phyloP scores from a whole-genome alignment of 2,329 filamentous ascomycete species.

The Aspergillus fumigatiaffinis region DNA sequence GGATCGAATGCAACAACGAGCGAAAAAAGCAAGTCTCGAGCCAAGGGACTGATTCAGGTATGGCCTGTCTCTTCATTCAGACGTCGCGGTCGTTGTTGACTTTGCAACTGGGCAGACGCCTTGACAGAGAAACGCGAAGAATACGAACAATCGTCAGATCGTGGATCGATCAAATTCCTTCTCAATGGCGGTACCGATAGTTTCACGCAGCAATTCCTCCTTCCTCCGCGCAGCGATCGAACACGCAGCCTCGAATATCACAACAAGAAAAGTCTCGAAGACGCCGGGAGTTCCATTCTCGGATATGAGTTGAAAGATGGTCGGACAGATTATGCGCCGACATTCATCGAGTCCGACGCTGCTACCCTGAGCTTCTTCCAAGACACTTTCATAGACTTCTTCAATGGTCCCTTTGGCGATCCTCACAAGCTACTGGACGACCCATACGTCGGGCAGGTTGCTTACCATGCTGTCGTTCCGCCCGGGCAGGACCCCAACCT shows the following conservation, averaged over 20 bases:
- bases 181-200: slow-evolving; percentile 45
- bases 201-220: slow-evolving; percentile 44
- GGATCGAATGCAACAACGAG: slow-evolving; percentile 38
- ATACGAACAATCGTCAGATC: slow-evolving; percentile 34
- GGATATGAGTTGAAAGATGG: slow-evolving; percentile 14
- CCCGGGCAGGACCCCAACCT: slow-evolving; percentile 17
- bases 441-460: slow-evolving; percentile 16
- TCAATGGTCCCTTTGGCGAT: slow-evolving; percentile 34
- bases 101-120: slow-evolving; percentile 5
- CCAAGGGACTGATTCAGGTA: slow-evolving; percentile 18
- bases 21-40: slow-evolving; percentile 18
- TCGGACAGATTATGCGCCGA: slow-evolving; percentile 15
- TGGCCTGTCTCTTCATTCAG: not conserved
- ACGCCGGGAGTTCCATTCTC: slow-evolving; percentile 16
- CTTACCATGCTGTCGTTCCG: slow-evolving; percentile 14
- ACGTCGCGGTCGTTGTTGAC: not conserved
- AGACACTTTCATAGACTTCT: slow-evolving; percentile 36
- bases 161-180: slow-evolving; percentile 46
- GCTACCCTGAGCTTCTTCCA: slow-evolving; percentile 28
- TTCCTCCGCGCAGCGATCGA: slow-evolving; percentile 39
- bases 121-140: slow-evolving; percentile 23
- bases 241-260: slow-evolving; percentile 35
- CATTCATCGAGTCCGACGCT: slow-evolving; percentile 23
- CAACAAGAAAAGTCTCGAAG: slow-evolving; percentile 25
- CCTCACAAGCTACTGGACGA: slow-evolving; percentile 20